phyloP scores from a whole-genome alignment of 1,284 basidiomycete genomes.

The Exsudoporus floridanus region DNA sequence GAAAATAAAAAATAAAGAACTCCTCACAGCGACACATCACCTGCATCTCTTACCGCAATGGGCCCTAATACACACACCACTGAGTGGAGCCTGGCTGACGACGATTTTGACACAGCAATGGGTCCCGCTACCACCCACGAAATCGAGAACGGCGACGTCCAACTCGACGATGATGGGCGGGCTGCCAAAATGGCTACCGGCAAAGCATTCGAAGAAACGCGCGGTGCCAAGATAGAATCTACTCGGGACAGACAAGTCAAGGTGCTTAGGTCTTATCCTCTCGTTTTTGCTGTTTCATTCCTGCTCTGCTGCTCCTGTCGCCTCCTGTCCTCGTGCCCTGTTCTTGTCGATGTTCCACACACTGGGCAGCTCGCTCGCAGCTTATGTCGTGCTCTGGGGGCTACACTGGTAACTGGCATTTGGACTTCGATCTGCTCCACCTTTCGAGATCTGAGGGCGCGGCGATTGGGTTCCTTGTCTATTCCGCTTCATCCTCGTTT shows the following conservation, averaged over 20 bases:
- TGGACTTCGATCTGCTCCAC: constrained; percentile 19
- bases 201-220: constrained; percentile 41
- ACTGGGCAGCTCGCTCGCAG: constrained; percentile 17
- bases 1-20: background rate
- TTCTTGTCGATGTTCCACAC: constrained; percentile 20
- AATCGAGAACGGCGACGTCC: constrained; percentile 29
- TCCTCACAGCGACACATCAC: background rate
- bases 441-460: constrained; percentile 20
- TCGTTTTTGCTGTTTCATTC: constrained; percentile 38
- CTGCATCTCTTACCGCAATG: constrained; percentile 19
- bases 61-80: constrained; percentile 24
- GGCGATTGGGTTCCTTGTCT: constrained; percentile 17
- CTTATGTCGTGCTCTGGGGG: constrained; percentile 18
- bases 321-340: constrained; percentile 26
- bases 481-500: constrained; percentile 25
- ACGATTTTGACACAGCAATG: constrained; percentile 47
- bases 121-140: constrained; percentile 39
- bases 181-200: constrained; percentile 23
- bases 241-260: constrained; percentile 78
- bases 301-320: constrained; percentile 25
- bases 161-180: constrained; percentile 27
- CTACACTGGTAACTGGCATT: constrained; percentile 24
- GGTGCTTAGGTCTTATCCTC: constrained; percentile 77
- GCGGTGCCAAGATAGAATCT: constrained; percentile 41
- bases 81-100: constrained; percentile 58